Percentiles rank a stretch among this genome's conserved stretches.
These are phyloP conservation scores for Acanthamoeba quina DNA, from an alignment of 208 protist species.

Conservation along the genomic window DNA sequence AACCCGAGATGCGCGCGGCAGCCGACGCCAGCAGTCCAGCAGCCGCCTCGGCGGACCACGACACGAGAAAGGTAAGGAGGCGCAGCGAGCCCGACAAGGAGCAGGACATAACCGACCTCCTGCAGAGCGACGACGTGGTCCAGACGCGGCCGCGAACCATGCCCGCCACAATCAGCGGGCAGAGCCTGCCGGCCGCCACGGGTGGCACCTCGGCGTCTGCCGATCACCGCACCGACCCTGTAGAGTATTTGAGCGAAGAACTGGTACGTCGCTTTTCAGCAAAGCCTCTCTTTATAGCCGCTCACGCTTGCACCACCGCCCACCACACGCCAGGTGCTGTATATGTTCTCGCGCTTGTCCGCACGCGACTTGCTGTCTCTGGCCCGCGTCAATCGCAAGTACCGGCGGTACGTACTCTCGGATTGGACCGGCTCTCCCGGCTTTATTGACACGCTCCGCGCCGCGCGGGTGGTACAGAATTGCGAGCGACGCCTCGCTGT, in stretches of 20 bases:
- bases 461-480: neutral
- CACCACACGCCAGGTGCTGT: neutral
- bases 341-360: neutral
- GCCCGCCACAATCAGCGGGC: neutral
- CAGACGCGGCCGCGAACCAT: neutral
- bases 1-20: neutral
- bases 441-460: neutral
- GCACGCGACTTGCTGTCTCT: neutral
- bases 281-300: neutral
- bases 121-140: constrained; percentile 34
- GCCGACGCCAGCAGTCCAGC: neutral
- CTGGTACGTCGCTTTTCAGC: neutral
- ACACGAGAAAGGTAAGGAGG: constrained; percentile 14
- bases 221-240: neutral
- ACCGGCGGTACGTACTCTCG: neutral
- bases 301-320: neutral
- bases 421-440: too few relatives aligned
- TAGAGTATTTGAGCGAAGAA: constrained; percentile 39
- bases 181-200: neutral
- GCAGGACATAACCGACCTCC: constrained; percentile 53
- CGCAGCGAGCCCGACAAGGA: constrained; percentile 33
- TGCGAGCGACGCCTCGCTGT: constrained; percentile 40
- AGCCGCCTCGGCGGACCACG: neutral
- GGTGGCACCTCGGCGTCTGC: too few relatives aligned
- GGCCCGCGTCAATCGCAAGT: neutral